These are phyloP conservation scores for Thinopyrum elongatum DNA, from an alignment of 176 grass and related monocot genomes.

Conservation along the genomic window DNA sequence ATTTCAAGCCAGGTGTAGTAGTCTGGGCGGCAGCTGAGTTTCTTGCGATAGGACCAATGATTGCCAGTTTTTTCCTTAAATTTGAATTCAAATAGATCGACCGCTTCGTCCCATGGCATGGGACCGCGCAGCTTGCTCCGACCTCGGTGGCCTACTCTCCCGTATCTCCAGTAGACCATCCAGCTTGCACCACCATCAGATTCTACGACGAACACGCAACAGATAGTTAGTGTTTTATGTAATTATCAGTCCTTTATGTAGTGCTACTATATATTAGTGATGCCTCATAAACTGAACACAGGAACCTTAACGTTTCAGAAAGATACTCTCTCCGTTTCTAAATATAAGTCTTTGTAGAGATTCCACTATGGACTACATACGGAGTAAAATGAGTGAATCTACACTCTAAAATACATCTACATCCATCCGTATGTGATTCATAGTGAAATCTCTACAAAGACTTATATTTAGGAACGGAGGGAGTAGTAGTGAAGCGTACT, in stretches of 20 bases:
- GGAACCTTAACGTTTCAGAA: background rate
- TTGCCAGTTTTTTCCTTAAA: slow-evolving; percentile 78
- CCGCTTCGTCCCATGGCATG: slow-evolving; percentile 31
- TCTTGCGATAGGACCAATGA: slow-evolving; percentile 49
- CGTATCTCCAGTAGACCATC: slow-evolving; percentile 79
- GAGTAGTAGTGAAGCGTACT: no score
- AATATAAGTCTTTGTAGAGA: no score
- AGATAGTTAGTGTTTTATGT: background rate
- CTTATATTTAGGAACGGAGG: no score
- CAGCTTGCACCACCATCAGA: slow-evolving; percentile 63
- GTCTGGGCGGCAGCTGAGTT: slow-evolving; percentile 43
- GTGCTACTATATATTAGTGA: no score
- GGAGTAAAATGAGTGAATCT: no score
- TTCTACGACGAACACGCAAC: slow-evolving; percentile 39
- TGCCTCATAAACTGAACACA: background rate
- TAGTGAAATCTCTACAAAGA: no score
- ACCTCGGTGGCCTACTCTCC: slow-evolving; percentile 71
- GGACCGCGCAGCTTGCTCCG: slow-evolving; percentile 65
- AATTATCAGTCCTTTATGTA: background rate
- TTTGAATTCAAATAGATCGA: slow-evolving; percentile 61
- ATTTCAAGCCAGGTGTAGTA: slow-evolving; percentile 88
- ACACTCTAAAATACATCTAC: no score
- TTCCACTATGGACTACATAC: no score
- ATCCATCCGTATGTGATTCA: no score
- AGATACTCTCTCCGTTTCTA: no score